phyloP scores from a whole-genome alignment of 441 rosid genomes.

The Cnidoscolus chayamansa region DNA sequence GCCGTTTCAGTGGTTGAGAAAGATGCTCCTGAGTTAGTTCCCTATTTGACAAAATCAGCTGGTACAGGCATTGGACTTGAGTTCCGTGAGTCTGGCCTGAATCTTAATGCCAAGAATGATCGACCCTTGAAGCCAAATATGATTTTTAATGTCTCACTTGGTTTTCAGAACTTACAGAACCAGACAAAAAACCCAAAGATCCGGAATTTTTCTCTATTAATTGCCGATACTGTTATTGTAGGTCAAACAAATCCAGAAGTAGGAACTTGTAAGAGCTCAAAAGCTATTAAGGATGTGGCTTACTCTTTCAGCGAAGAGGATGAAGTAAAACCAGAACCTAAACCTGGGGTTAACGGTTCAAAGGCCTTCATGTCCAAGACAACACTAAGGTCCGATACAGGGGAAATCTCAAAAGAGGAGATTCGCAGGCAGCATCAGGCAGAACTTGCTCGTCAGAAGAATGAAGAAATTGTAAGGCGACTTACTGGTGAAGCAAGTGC shows the following conservation, averaged over 20 bases:
- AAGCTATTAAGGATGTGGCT: slow-evolving; percentile 75
- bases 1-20: slow-evolving; percentile 60
- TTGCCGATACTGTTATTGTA: slow-evolving; percentile 82
- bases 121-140: slow-evolving; percentile 52
- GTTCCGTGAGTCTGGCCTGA: slow-evolving; percentile 78
- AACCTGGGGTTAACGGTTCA: slow-evolving; percentile 38
- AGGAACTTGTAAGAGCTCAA: slow-evolving; percentile 58
- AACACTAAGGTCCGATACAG: slow-evolving; percentile 75
- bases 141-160: slow-evolving; percentile 78
- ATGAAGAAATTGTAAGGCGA: slow-evolving; percentile 83
- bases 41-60: slow-evolving; percentile 71
- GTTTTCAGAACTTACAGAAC: slow-evolving; percentile 75
- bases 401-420: slow-evolving; percentile 83
- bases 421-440: slow-evolving; percentile 90
- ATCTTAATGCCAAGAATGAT: slow-evolving; percentile 74
- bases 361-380: slow-evolving; percentile 57
- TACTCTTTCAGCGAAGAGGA: slow-evolving; percentile 82
- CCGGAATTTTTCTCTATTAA: slow-evolving; percentile 53
- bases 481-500: slow-evolving; percentile 69
- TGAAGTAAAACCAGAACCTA: slow-evolving; percentile 40
- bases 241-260: slow-evolving; percentile 51
- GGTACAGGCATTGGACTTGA: slow-evolving; percentile 94
- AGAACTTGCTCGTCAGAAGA: slow-evolving; percentile 87
- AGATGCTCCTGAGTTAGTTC: slow-evolving; percentile 63
- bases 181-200: slow-evolving; percentile 52